phyloP scores from a whole-genome alignment of 306 rosid genomes.

The Cucurbita moschata region DNA sequence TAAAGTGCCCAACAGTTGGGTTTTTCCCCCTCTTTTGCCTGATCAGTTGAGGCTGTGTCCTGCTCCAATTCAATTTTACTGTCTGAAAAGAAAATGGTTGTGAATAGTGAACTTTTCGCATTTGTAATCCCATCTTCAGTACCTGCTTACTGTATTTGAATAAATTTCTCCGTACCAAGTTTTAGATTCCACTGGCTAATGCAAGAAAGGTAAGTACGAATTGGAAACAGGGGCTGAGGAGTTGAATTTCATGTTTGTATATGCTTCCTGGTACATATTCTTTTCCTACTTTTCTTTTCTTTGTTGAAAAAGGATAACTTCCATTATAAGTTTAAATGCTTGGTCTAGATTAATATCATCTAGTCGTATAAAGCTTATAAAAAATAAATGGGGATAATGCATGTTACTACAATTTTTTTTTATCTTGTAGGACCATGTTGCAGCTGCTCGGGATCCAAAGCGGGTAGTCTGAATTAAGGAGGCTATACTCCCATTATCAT shows the following conservation, averaged over 20 bases:
- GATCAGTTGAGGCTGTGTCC: not conserved
- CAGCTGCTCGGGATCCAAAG: slow-evolving; percentile 78
- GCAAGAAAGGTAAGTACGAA: not conserved
- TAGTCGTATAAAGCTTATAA: not conserved
- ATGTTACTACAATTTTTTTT: not conserved
- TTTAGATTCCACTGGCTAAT: too few species aligned
- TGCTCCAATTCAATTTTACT: not conserved
- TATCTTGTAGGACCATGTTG: slow-evolving; percentile 61
- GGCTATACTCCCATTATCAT: slow-evolving; percentile 8
- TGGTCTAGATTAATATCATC: not conserved
- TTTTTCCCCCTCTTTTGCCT: not conserved
- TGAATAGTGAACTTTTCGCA: not conserved
- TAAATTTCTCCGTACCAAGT: too few species aligned
- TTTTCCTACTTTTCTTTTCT: not conserved
- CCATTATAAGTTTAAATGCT: not conserved
- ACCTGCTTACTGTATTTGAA: too few species aligned
- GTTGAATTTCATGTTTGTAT: not conserved
- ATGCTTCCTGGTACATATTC: not conserved
- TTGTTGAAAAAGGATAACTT: not conserved
- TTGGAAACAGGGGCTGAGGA: not conserved
- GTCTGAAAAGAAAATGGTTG: not conserved
- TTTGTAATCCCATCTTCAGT: too few species aligned
- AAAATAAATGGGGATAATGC: not conserved
- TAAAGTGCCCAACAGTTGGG: not conserved
- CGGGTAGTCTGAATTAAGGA: slow-evolving; percentile 32